These are phyloP conservation scores for Dalechampia spathulata DNA, from an alignment of 441 rosid species.

Conservation along the genomic window DNA sequence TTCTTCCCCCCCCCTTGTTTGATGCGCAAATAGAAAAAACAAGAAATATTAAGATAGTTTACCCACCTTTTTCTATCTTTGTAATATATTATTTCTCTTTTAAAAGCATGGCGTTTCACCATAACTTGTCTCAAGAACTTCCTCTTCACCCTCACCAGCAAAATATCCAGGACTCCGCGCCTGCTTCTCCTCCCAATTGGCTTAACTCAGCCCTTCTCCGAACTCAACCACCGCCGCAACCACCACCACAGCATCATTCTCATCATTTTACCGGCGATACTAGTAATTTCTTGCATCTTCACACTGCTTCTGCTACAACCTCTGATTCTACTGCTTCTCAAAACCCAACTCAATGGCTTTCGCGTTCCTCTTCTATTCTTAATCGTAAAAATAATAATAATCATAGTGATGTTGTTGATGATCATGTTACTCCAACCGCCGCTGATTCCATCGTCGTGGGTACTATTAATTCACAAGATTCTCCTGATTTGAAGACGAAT, in stretches of 20 bases:
- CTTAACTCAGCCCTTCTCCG: constrained; percentile 88
- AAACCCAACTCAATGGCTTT: constrained; percentile 52
- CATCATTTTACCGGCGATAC: constrained; percentile 42
- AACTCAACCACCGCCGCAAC: constrained; percentile 32
- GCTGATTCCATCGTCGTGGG: constrained; percentile 38
- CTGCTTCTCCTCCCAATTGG: constrained; percentile 80
- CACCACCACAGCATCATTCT: too few species aligned
- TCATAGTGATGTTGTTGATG: constrained; percentile 61
- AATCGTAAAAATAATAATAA: too few species aligned
- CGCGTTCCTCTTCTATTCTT: constrained; percentile 44
- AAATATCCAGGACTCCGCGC: constrained; percentile 27
- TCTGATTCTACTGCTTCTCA: constrained; percentile 48
- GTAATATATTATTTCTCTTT: too few species aligned
- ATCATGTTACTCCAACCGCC: constrained; percentile 23
- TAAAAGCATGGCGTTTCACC: constrained; percentile 75
- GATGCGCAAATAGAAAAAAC: too few species aligned
- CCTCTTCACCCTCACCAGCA: constrained; percentile 64
- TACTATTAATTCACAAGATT: constrained; percentile 31
- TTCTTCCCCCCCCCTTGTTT: too few species aligned
- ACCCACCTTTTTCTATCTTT: too few species aligned
- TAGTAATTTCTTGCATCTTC: constrained; percentile 75
- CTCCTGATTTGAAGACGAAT: constrained; percentile 37
- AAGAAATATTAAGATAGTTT: too few species aligned
- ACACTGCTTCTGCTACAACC: constrained; percentile 34
- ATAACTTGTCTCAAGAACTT: constrained; percentile 65